Percentiles rank a stretch among this genome's conserved stretches.
Conservation (phyloP, 331 rosid species). For the Phaseolus coccineus region DNA sequence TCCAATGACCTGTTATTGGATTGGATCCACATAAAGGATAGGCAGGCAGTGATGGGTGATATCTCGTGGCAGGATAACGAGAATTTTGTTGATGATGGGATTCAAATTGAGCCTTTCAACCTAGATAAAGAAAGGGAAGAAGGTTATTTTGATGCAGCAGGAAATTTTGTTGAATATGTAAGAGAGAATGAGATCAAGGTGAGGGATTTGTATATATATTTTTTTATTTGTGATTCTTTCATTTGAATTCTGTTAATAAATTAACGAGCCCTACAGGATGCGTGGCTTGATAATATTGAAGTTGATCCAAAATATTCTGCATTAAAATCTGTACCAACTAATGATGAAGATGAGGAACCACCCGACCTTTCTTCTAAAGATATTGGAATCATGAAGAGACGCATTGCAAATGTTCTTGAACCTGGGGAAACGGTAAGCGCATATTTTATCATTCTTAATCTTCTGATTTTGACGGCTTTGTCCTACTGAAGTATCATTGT, state of each 20-base stretch:
- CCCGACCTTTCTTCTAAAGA: slow-evolving; percentile 73
- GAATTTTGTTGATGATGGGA: slow-evolving; percentile 76
- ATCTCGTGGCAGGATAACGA: slow-evolving; percentile 66
- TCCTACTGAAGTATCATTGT: slow-evolving; percentile 20
- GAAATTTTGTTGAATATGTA: slow-evolving; percentile 85
- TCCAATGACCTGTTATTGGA: slow-evolving; percentile 47
- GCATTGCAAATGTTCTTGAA: slow-evolving; percentile 80
- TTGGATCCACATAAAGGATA: slow-evolving; percentile 47
- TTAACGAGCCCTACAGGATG: slow-evolving; percentile 70
- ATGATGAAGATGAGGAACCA: slow-evolving; percentile 58
- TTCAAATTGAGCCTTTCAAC: slow-evolving; percentile 93
- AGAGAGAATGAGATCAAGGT: slow-evolving; percentile 79
- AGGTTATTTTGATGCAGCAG: slow-evolving; percentile 86
- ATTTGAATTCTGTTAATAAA: slow-evolving; percentile 26
- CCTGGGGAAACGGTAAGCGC: slow-evolving; percentile 78
- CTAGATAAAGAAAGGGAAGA: slow-evolving; percentile 88
- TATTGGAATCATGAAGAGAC: slow-evolving; percentile 79
- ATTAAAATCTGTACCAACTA: slow-evolving; percentile 39
- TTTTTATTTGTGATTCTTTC: slow-evolving; percentile 2
- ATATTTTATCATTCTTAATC: slow-evolving; percentile 20
- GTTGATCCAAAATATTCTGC: slow-evolving; percentile 72
- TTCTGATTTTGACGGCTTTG: slow-evolving; percentile 25
- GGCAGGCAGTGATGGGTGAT: slow-evolving; percentile 55
- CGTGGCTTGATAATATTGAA: slow-evolving; percentile 92
- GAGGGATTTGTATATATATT: slow-evolving; percentile 33